Conservation (phyloP, 495 filamentous ascomycete species). For the Aspergillus nidulans region DNA sequence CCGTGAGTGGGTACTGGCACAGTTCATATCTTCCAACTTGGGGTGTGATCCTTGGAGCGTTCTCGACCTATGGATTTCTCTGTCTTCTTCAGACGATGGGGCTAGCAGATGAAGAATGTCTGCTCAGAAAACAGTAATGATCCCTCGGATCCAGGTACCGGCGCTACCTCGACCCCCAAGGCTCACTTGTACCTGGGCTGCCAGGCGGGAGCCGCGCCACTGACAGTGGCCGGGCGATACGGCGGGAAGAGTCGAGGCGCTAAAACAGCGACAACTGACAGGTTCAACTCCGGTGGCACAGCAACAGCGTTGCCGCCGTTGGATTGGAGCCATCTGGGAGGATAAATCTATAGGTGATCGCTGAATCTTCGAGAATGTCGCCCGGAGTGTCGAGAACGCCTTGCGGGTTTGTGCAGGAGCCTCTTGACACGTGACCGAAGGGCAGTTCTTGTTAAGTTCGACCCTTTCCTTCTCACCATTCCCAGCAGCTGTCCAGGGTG, state of each 20-base stretch:
- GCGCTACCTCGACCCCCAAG: conserved; percentile 11
- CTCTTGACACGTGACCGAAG: conserved; percentile 11
- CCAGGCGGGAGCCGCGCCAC: conserved; percentile 19
- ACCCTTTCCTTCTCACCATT: not conserved
- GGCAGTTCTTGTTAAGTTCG: not conserved
- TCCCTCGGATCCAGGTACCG: conserved; percentile 6
- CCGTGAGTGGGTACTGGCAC: conserved; percentile 17
- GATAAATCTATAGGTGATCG: conserved; percentile 5
- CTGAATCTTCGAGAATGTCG: conserved; percentile 5
- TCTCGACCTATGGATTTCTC: conserved; percentile 22
- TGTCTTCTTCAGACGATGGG: conserved; percentile 7
- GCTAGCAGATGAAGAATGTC: conserved; percentile 4
- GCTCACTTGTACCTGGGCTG: conserved; percentile 4
- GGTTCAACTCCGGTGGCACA: conserved; percentile 13
- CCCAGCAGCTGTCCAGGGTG: not conserved
- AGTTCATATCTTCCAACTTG: conserved; percentile 18
- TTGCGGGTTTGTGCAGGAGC: conserved; percentile 11
- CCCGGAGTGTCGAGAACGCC: conserved; percentile 8
- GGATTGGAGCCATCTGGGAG: conserved; percentile 13
- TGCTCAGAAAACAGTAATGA: conserved; percentile 4
- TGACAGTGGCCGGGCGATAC: conserved; percentile 20
- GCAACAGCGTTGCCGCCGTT: conserved; percentile 32
- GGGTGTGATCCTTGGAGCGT: conserved; percentile 12
- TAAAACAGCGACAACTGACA: conserved; percentile 31
- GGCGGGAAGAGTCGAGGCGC: conserved; percentile 28